phyloP scores from a whole-genome alignment of 257 asterid genomes.

The Nyctanthes arbortristis region DNA sequence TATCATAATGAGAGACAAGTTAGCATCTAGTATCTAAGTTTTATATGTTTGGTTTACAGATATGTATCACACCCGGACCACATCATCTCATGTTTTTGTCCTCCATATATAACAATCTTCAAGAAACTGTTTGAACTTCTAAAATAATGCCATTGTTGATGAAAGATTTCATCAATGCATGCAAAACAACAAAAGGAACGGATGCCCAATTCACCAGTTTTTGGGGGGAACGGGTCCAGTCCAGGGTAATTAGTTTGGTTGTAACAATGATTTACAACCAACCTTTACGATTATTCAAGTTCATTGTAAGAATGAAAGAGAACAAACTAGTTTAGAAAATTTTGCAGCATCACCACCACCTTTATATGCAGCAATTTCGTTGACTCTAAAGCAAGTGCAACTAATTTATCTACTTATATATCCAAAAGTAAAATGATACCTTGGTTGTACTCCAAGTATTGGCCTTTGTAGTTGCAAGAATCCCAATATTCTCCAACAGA shows the following conservation, averaged over 20 bases:
- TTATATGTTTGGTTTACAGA: too few relatives aligned
- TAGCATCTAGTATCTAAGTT: not conserved
- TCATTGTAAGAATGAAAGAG: not conserved
- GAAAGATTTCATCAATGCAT: too few relatives aligned
- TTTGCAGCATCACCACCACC: not conserved
- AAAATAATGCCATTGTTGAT: too few relatives aligned
- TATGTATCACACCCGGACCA: too few relatives aligned
- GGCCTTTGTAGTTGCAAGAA: constrained; percentile 83
- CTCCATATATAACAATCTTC: too few relatives aligned
- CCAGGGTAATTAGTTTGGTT: too few relatives aligned
- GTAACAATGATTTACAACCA: too few relatives aligned
- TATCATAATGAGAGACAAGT: not conserved
- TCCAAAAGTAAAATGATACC: constrained; percentile 40
- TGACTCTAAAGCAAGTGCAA: not conserved
- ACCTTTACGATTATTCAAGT: not conserved
- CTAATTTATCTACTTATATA: not conserved
- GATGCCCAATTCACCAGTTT: too few relatives aligned
- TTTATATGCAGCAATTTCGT: not conserved
- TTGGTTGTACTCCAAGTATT: constrained; percentile 82
- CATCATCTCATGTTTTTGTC: too few relatives aligned
- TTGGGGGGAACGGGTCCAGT: too few relatives aligned
- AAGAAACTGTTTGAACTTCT: too few relatives aligned
- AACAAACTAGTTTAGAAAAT: not conserved
- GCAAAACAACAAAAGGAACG: too few relatives aligned
- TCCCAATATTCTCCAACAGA: constrained; percentile 97